Evolutionary conservation across 1,139 yeast species (phyloP), one percentile per base, ranked within the genome.

Genomic region (Geotrichum phurueaensis): DNA sequence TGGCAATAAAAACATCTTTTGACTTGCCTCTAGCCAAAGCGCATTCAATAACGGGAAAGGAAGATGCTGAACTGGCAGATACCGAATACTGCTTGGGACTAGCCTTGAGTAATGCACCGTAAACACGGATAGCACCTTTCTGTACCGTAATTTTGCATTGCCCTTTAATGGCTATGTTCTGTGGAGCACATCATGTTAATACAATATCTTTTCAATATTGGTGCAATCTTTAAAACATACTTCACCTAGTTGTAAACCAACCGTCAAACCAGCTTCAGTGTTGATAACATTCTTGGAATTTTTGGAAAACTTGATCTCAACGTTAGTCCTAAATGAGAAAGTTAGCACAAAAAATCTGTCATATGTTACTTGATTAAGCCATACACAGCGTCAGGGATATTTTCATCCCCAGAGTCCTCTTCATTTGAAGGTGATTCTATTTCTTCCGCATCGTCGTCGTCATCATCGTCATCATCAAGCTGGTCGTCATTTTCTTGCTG

Each of bases 21-120:
- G 75, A 77, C 13, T 72, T 65, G 0, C 58, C 59, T 33, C 56
- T 60, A 13, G 80, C 79, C 55, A 77, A 84, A 5, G 81, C 72
- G 47, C 84, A 76, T 15, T 80, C 78, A 9, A 87, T 77, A 9
- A 83, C 71, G 0, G 92, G 87, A 31, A 85, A 69, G 0, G 89
- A 78, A 47, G 78, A 79, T 0, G 85, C 74, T 13, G 77, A 70
- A 0, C 90, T 83, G 23, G 87, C 84, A 63, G 65, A 65, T 12
- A 75, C 68, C 4, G 56, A 55, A 56, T 68, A 64, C 12, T 55
- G 51, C 43, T 57, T 54, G 6, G 53, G 45, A 18, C 67, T 63
- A 1, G 73, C 73, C 12, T 64, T 62, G 18, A 75, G 82, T 15
- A 77, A 75, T 2, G 82, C 79, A 45, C 87, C 87, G 56, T 87